Evolutionary conservation across 305 asterid genomes (phyloP).

Genomic region (Euphrasia arctica): DNA sequence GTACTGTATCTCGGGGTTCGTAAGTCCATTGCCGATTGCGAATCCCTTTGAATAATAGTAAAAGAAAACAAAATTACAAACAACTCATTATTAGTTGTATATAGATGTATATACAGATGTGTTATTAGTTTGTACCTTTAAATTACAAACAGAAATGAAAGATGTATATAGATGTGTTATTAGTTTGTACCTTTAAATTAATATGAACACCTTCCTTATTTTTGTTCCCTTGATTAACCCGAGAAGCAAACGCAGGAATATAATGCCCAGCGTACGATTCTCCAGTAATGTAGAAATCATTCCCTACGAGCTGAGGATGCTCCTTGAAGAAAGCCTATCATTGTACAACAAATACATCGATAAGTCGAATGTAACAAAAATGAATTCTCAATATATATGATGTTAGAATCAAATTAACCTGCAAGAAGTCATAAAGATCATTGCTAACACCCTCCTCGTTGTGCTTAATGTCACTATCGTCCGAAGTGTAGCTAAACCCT

Average conservation of each 20-base stretch:
- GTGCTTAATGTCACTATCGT: conserved; percentile 52
- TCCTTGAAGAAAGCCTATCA: conserved; percentile 67
- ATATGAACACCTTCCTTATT: conserved; percentile 55
- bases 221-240: conserved; percentile 67
- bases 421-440: conserved; percentile 77
- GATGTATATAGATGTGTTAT: no score
- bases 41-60: conserved; percentile 45
- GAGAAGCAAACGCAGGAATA: conserved; percentile 74
- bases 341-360: no score
- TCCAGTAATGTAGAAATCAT: conserved; percentile 77
- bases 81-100: no score
- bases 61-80: no score
- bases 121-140: conserved; percentile 38
- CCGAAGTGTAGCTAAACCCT: conserved; percentile 76
- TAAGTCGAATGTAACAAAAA: no score
- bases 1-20: conserved; percentile 70
- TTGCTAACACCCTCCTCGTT: conserved; percentile 61
- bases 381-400: no score
- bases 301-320: conserved; percentile 60
- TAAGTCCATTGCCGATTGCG: conserved; percentile 79
- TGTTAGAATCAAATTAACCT: conserved; percentile 36
- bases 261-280: conserved; percentile 94
- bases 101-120: no score
- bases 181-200: conserved; percentile 35
- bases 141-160: no score